These are phyloP conservation scores for Agaricales sp. DNA, from an alignment of 1,284 basidiomycete genomes.

Conservation along the genomic window DNA sequence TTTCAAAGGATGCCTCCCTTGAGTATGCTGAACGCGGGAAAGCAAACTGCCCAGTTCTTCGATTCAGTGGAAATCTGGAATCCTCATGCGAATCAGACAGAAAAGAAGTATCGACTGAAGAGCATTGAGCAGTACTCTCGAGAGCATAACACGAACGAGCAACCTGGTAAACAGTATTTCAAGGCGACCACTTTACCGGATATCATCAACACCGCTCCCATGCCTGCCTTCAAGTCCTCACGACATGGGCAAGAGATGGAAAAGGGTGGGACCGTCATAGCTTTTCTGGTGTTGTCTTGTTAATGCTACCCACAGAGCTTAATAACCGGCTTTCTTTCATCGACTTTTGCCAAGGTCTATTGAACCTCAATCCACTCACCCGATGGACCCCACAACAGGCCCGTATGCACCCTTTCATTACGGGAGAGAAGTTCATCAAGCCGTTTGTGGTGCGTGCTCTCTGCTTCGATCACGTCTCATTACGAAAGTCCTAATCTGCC, in stretches of 20 bases:
- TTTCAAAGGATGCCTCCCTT: conserved; percentile 68
- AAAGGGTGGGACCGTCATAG: conserved; percentile 53
- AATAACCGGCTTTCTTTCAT: conserved; percentile 91
- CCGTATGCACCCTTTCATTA: conserved; percentile 93
- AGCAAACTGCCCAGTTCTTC: conserved; percentile 94
- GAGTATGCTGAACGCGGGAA: conserved; percentile 94
- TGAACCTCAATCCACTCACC: conserved; percentile 91
- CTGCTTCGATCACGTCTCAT: conserved; percentile 5
- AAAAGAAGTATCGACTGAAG: conserved; percentile 88
- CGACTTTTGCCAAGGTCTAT: conserved; percentile 92
- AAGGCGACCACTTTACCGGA: conserved; percentile 90
- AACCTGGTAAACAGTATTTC: conserved; percentile 98
- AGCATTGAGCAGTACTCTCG: conserved; percentile 90
- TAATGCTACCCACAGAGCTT: conserved; percentile 52
- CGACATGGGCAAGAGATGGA: conserved; percentile 84
- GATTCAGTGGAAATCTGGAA: conserved; percentile 65
- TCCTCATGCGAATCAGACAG: conserved; percentile 53
- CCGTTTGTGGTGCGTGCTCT: conserved; percentile 80
- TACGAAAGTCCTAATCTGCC: conserved; percentile 10
- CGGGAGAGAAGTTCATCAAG: conserved; percentile 89
- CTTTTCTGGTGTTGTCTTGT: conserved; percentile 6
- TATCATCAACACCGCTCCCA: conserved; percentile 92
- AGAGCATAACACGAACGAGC: conserved; percentile 92
- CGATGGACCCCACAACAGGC: conserved; percentile 98
- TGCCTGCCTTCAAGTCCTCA: conserved; percentile 68